Evolutionary conservation across 2,329 filamentous ascomycete species (phyloP).

Genomic region (Diaporthe vaccinii): DNA sequence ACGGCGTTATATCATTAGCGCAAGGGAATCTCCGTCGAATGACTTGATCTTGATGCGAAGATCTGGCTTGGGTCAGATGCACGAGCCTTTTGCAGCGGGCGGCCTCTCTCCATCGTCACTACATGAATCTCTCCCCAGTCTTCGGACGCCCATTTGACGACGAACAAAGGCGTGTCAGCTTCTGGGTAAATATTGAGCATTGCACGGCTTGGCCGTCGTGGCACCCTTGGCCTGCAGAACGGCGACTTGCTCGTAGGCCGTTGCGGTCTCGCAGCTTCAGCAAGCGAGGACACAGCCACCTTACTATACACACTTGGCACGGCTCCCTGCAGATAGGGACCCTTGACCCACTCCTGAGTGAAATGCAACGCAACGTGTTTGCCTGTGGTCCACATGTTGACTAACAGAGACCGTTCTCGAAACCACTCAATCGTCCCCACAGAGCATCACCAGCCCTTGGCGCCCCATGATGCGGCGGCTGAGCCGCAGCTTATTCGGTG

Average conservation of each 20-base stretch:
- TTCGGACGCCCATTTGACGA: too few relatives aligned
- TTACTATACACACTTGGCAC: slow-evolving; percentile 27
- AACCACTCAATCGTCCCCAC: slow-evolving; percentile 27
- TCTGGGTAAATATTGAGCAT: slow-evolving; percentile 8
- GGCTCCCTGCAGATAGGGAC: slow-evolving; percentile 23
- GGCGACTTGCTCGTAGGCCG: slow-evolving; percentile 6
- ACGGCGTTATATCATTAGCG: not conserved
- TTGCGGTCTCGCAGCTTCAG: slow-evolving; percentile 28
- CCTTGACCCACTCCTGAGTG: slow-evolving; percentile 25
- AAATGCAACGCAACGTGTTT: slow-evolving; percentile 31
- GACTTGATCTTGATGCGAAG: slow-evolving; percentile 9
- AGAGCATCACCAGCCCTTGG: slow-evolving; percentile 32
- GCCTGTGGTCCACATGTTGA: slow-evolving; percentile 15
- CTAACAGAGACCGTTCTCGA: slow-evolving; percentile 23
- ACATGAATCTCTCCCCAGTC: not conserved
- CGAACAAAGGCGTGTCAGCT: not conserved
- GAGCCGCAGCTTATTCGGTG: slow-evolving; percentile 35
- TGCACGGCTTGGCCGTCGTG: slow-evolving; percentile 14
- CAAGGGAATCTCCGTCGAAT: slow-evolving; percentile 1
- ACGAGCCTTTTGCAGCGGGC: not conserved
- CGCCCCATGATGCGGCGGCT: slow-evolving; percentile 30
- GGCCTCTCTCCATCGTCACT: not conserved
- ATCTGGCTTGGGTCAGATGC: not conserved
- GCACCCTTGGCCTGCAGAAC: slow-evolving; percentile 27
- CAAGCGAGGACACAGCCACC: slow-evolving; percentile 32